Conservation (phyloP, 2,329 filamentous ascomycete genomes). For the Chalara sp. region DNA sequence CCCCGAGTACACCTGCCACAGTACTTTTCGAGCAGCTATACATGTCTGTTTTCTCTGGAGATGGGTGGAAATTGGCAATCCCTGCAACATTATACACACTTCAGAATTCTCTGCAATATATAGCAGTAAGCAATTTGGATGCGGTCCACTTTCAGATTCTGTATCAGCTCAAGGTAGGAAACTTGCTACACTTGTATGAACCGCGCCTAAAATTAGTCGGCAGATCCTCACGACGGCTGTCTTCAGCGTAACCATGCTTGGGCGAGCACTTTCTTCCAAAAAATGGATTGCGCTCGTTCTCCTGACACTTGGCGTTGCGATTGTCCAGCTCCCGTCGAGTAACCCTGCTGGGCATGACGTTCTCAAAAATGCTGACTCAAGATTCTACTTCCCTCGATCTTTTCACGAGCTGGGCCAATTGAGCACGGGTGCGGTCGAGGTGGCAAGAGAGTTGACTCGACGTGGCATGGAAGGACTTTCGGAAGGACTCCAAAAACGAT, state of each 20-base stretch:
- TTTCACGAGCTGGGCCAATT: slow-evolving; percentile 69
- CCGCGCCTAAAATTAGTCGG: background rate
- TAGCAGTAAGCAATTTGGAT: slow-evolving; percentile 84
- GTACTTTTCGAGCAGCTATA: slow-evolving; percentile 75
- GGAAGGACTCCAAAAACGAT: slow-evolving; percentile 54
- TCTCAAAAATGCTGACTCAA: slow-evolving; percentile 50
- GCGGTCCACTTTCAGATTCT: slow-evolving; percentile 90
- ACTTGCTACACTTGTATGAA: background rate
- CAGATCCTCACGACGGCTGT: slow-evolving; percentile 81
- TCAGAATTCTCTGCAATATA: slow-evolving; percentile 90
- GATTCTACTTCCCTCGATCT: slow-evolving; percentile 67
- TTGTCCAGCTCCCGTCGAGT: slow-evolving; percentile 72
- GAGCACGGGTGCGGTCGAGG: slow-evolving; percentile 43
- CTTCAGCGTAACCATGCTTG: slow-evolving; percentile 75
- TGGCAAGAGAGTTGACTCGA: slow-evolving; percentile 44
- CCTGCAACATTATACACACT: slow-evolving; percentile 84
- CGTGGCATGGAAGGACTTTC: slow-evolving; percentile 34
- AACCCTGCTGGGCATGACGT: slow-evolving; percentile 50
- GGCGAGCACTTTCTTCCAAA: slow-evolving; percentile 59
- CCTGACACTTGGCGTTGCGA: slow-evolving; percentile 72
- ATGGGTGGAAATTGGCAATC: slow-evolving; percentile 91
- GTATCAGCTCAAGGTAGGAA: slow-evolving; percentile 76
- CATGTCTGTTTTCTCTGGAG: slow-evolving; percentile 75
- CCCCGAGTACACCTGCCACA: slow-evolving; percentile 72
- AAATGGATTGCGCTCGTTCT: slow-evolving; percentile 78